Conservation (phyloP, 371 early-diverging fungal species). For the Mortierella sp. region DNA sequence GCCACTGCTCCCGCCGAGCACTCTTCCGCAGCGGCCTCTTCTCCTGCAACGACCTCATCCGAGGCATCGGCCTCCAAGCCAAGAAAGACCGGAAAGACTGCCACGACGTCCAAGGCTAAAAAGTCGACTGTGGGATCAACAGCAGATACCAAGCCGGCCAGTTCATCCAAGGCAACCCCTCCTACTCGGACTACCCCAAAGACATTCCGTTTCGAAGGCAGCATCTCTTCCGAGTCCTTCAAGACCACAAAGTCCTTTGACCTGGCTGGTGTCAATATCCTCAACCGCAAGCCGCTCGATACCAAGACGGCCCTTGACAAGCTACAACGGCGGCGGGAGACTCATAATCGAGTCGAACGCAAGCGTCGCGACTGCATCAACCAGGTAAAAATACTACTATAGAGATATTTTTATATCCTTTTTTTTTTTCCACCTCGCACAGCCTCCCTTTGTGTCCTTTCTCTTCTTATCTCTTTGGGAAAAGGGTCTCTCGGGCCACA, state of each 20-base stretch:
- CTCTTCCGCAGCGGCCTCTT: not conserved
- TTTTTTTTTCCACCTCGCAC: no score
- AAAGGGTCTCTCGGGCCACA: no score
- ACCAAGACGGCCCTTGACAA: conserved; percentile 78
- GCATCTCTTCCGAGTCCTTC: conserved; percentile 49
- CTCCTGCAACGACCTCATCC: not conserved
- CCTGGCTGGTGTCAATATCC: conserved; percentile 59
- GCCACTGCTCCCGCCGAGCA: not conserved
- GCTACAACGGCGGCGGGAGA: conserved; percentile 76
- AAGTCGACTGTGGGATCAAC: no score
- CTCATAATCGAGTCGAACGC: conserved; percentile 81
- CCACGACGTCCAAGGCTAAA: no score
- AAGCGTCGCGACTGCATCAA: conserved; percentile 80
- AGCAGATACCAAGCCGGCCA: no score
- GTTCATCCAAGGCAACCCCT: no score
- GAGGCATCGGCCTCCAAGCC: not conserved
- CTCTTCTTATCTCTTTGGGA: not conserved
- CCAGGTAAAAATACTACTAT: conserved; percentile 56
- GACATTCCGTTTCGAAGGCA: conserved; percentile 47
- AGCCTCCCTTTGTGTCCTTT: not conserved
- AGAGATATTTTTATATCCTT: no score
- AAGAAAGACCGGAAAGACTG: no score
- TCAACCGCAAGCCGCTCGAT: conserved; percentile 65
- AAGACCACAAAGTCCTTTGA: conserved; percentile 48
- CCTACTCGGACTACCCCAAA: conserved; percentile 9